Conservation (phyloP, 2,329 filamentous ascomycete species). For the Claviceps capensis region DNA sequence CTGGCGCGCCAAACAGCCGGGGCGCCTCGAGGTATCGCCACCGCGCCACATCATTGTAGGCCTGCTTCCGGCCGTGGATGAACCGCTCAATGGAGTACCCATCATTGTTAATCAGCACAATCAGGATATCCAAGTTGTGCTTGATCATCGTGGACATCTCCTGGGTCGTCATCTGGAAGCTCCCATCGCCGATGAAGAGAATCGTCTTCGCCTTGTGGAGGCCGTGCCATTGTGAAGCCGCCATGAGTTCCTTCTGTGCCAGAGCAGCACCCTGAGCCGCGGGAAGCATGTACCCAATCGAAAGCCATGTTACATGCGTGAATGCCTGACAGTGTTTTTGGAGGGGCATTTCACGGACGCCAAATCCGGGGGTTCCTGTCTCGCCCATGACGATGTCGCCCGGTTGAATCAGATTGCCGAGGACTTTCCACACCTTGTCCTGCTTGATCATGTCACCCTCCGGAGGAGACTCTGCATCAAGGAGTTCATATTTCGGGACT, state of each 20-base stretch:
- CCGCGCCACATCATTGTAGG: slow-evolving; percentile 40
- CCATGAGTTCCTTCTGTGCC: slow-evolving; percentile 33
- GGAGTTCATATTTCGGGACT: slow-evolving; percentile 13
- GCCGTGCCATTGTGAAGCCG: slow-evolving; percentile 8
- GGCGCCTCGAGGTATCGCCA: slow-evolving; percentile 38
- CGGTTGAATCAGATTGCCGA: slow-evolving; percentile 31
- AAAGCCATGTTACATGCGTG: slow-evolving; percentile 41
- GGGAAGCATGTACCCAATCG: slow-evolving; percentile 47
- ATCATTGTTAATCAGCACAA: slow-evolving; percentile 44
- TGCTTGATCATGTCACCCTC: slow-evolving; percentile 14
- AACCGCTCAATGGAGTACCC: slow-evolving; percentile 46
- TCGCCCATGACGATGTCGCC: slow-evolving; percentile 44
- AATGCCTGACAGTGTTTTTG: slow-evolving; percentile 34
- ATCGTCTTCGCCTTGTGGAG: slow-evolving; percentile 26
- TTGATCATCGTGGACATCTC: slow-evolving; percentile 51
- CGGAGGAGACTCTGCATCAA: slow-evolving; percentile 3
- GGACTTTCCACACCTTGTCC: slow-evolving; percentile 31
- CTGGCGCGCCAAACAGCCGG: slow-evolving; percentile 30
- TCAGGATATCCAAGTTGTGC: slow-evolving; percentile 32
- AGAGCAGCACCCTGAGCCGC: slow-evolving; percentile 41
- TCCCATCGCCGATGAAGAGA: slow-evolving; percentile 49
- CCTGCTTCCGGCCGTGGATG: slow-evolving; percentile 38
- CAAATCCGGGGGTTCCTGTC: slow-evolving; percentile 43
- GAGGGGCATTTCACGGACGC: slow-evolving; percentile 35
- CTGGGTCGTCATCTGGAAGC: slow-evolving; percentile 52